Base-by-base conservation (phyloP, 306 rosid genomes). In the Hippophae tibetana region DNA sequence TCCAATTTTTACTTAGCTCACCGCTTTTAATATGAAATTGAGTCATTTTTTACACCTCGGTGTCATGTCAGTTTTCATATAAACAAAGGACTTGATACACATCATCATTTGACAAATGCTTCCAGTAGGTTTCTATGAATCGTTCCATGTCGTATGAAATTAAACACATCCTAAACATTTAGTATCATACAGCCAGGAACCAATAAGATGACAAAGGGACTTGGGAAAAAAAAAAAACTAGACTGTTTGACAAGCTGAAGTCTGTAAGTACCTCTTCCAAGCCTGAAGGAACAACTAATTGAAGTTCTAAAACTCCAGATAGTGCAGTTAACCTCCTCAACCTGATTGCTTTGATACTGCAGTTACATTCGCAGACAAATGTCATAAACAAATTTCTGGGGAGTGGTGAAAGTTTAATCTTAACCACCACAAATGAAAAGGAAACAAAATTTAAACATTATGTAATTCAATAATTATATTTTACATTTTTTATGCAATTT, bases 281-380 rank as follows among this genome's bases (percentile, higher is more conserved):
- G 94, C 69, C 89, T 57, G 89, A 77, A 79, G 86, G 71, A 66
- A 84, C 82, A 77, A 84, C 82, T 86, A 86, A 86, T 56, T 69
- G 89, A 76, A 72, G 89, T 78, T 79, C 72, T 84, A 79, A 82
- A 69, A 82, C 83, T 60, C 84, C 78, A 61, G 79, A 61, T 66
- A 65, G 74, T 69, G 79, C 79, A 62, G 79, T 81, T 48, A 86
- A 84, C 87, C 83, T 84, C 97, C 95, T 80, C 97, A 86, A 88
- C 89, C 89, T 85, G 96, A 85, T 69, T 73, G 95, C 95, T 86
- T 84, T 82, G 86, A 73, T 78, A 86, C 99, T 93, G 99, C 99
- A 88, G 89, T 75, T 89, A 81, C 86, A 92, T 87, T 72, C 50
- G 93, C 83, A 84, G 86, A 84, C 72, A 82, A 72, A 81, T 72